Conservation (phyloP, 192 early-diverging fungal genomes). For the Coemansia sp. region DNA sequence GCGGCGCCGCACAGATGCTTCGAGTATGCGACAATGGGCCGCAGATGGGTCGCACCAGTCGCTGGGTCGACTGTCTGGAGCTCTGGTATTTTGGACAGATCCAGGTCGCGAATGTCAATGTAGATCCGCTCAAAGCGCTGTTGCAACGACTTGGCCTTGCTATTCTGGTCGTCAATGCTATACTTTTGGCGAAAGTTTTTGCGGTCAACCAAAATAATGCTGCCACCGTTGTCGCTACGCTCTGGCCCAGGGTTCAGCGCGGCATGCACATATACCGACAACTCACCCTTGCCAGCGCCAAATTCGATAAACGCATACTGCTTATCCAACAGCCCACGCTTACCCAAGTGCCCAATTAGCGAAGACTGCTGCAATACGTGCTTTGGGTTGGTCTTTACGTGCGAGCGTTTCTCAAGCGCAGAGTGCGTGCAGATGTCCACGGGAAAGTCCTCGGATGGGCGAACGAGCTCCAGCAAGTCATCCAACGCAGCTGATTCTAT, state of each 20-base stretch:
- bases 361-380: conserved; percentile 73
- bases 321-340: conserved; percentile 57
- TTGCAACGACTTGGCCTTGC: neutral
- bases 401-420: neutral
- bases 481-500: neutral
- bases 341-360: conserved; percentile 73
- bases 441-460: conserved; percentile 12
- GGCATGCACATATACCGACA: conserved; percentile 49
- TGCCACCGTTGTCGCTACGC: conserved; percentile 11
- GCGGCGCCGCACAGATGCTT: conserved; percentile 92
- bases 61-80: conserved; percentile 11
- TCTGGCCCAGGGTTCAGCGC: conserved; percentile 26
- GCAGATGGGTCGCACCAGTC: conserved; percentile 4
- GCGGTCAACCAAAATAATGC: conserved; percentile 72
- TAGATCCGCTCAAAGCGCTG: conserved; percentile 57
- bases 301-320: conserved; percentile 73
- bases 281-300: conserved; percentile 70
- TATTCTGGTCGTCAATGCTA: conserved; percentile 4
- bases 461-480: conserved; percentile 19
- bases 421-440: conserved; percentile 12
- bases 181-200: conserved; percentile 76
- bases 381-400: conserved; percentile 35
- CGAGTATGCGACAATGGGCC: conserved; percentile 69
- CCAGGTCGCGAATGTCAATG: conserved; percentile 87
- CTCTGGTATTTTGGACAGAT: conserved; percentile 56